Evolutionary conservation across 2,329 filamentous ascomycete genomes (phyloP).

Genomic region (Venturiaceae sp.): DNA sequence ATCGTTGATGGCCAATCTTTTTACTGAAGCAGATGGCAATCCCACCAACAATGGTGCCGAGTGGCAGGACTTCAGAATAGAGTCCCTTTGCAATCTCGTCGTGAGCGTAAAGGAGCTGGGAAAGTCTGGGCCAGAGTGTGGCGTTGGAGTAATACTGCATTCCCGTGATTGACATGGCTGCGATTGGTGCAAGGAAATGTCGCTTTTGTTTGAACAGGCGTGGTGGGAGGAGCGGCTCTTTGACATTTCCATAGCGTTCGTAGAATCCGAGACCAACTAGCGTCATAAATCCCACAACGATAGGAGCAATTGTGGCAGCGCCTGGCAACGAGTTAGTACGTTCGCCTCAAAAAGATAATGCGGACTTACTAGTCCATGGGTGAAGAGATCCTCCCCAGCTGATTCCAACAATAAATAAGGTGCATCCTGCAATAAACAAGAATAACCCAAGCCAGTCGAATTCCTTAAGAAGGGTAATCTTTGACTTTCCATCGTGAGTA

Average conservation of each 20-base stretch:
- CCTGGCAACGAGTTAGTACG: too few relatives aligned
- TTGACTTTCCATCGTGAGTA: conserved; percentile 16
- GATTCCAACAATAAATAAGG: conserved; percentile 17
- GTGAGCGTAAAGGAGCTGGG: too few relatives aligned
- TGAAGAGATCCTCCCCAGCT: not conserved
- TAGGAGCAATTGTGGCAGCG: too few relatives aligned
- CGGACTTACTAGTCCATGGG: not conserved
- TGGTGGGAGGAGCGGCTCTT: conserved; percentile 20
- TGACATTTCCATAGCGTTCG: conserved; percentile 16
- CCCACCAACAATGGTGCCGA: conserved; percentile 5
- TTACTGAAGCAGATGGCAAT: conserved; percentile 1
- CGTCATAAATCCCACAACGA: conserved; percentile 19
- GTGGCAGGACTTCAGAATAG: too few relatives aligned
- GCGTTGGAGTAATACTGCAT: conserved; percentile 19
- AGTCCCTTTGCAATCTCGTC: too few relatives aligned
- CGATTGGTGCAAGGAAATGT: conserved; percentile 13
- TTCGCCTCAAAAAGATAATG: conserved; percentile 13
- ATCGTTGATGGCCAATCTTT: conserved; percentile 23
- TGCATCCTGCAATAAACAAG: conserved; percentile 37
- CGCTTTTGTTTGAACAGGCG: conserved; percentile 19
- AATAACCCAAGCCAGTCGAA: conserved; percentile 44
- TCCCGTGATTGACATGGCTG: conserved; percentile 14
- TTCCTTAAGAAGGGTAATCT: conserved; percentile 24
- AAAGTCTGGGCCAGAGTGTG: conserved; percentile 15
- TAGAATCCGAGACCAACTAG: conserved; percentile 19